Evolutionary conservation across 306 rosid genomes (phyloP), one percentile per base, ranked within the genome.

Genomic region (Quercus parvula): DNA sequence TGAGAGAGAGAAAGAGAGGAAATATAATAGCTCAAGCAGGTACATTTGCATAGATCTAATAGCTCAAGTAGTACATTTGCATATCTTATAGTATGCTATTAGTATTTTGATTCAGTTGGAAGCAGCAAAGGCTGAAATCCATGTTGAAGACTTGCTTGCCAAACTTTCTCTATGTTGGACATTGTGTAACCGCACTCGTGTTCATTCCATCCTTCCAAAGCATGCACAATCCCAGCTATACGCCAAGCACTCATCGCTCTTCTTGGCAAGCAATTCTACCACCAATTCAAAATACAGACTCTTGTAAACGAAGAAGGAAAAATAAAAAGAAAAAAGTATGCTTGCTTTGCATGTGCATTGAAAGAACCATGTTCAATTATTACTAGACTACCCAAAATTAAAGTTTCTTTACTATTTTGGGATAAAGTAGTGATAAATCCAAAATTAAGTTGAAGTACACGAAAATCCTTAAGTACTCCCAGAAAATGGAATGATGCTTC

Each of bases 191-290:
- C 89, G 7, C 87, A 83, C 76, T 88, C 89, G 14, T 88, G 86
- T 56, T 78, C 79, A 0, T 77, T 78, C 89, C 87, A 83, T 4
- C 79, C 86, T 74, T 85, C 87, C 51, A 83, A 55, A 0, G 81
- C 86, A 57, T 85, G 87, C 68, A 88, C 68, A 10, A 81, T 69
- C 2, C 84, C 87, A 0, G 81, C 89, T 33, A 83, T 41, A 3
- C 87, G 84, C 84, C 89, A 85, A 5, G 84, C 89, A 55, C 91
- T 88, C 89, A 85, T 88, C 75, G 79, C 87, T 56, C 85, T 78
- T 74, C 91, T 81, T 35, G 83, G 77, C 75, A 88, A 24, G 87
- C 89, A 85, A 22, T 67, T 67, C 71, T 67, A 46, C 31, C 51
- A 66, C 5, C 18, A 30, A 30, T 51, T 4, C 18, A 6, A 66